Evolutionary conservation across 176 grass and related monocot species (phyloP).

Genomic region (Dactylis glomerata): DNA sequence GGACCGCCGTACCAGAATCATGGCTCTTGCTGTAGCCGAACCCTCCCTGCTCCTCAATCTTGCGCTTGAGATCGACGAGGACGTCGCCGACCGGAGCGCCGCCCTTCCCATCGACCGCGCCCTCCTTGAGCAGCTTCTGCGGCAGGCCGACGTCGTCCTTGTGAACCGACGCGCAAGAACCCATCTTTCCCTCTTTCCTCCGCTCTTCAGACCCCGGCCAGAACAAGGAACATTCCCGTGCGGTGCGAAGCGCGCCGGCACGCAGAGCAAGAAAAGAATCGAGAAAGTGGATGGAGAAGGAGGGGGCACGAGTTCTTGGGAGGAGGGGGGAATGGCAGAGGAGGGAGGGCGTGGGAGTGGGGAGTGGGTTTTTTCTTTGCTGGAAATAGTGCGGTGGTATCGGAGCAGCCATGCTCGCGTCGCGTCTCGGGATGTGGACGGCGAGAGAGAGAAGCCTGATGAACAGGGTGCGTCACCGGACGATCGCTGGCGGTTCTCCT

Average conservation of each 20-base stretch:
- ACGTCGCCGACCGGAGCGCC: conserved; percentile 37
- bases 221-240: not conserved
- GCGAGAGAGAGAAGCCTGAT: not conserved
- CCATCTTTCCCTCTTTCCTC: conserved; percentile 39
- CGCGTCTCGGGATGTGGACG: conserved; percentile 1
- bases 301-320: conserved; percentile 23
- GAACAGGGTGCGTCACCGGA: not conserved
- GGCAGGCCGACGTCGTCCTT: conserved; percentile 42
- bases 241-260: not conserved
- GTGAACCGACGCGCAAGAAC: conserved; percentile 74
- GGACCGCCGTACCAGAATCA: conserved; percentile 55
- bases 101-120: conserved; percentile 24
- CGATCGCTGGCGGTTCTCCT: not conserved
- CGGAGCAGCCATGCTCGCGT: conserved; percentile 22
- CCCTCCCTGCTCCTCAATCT: conserved; percentile 10
- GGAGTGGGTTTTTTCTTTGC: conserved; percentile 33
- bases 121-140: conserved; percentile 64
- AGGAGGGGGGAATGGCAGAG: not conserved
- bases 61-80: conserved; percentile 31
- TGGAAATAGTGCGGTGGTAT: conserved; percentile 30
- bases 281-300: not conserved
- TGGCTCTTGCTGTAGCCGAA: conserved; percentile 39
- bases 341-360: not conserved
- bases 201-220: conserved; percentile 7
- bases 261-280: conserved; percentile 23